Evolutionary conservation across 331 rosid species (phyloP).

Genomic region (Phaseolus coccineus): DNA sequence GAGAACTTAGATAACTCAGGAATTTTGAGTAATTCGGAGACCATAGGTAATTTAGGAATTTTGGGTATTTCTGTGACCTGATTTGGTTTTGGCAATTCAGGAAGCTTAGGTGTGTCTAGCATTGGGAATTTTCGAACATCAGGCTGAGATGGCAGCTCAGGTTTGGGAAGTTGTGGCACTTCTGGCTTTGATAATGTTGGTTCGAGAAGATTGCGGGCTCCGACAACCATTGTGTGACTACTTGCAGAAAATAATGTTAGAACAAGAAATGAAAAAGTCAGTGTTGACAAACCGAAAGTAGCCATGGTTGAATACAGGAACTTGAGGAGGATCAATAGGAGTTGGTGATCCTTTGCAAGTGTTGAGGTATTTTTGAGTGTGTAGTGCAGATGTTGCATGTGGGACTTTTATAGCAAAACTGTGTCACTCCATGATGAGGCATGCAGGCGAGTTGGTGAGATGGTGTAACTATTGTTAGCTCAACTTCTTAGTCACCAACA

Average conservation of each 20-base stretch:
- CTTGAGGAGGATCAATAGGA: background rate
- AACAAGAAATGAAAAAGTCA: too few relatives aligned
- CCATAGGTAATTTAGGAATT: background rate
- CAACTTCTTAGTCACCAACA: constrained; percentile 29
- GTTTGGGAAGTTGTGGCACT: background rate
- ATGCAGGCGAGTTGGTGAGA: constrained; percentile 9
- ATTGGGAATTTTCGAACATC: background rate
- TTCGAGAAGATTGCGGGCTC: constrained; percentile 39
- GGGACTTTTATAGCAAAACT: background rate
- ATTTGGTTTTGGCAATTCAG: background rate
- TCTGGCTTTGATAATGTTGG: background rate
- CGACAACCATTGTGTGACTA: background rate
- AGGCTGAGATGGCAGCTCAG: background rate
- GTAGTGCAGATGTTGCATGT: background rate
- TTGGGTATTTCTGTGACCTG: background rate
- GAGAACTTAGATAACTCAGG: background rate
- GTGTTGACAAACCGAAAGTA: too few relatives aligned
- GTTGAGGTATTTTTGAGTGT: background rate
- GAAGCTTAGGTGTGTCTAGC: background rate
- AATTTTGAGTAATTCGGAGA: background rate
- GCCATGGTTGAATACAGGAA: constrained; percentile 29
- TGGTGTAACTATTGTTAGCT: background rate
- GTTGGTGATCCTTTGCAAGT: background rate
- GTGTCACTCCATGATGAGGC: background rate
- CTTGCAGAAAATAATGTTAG: background rate